These are phyloP conservation scores for Micractinium conductrix DNA, from an alignment of 139 green algal species.

Conservation along the genomic window DNA sequence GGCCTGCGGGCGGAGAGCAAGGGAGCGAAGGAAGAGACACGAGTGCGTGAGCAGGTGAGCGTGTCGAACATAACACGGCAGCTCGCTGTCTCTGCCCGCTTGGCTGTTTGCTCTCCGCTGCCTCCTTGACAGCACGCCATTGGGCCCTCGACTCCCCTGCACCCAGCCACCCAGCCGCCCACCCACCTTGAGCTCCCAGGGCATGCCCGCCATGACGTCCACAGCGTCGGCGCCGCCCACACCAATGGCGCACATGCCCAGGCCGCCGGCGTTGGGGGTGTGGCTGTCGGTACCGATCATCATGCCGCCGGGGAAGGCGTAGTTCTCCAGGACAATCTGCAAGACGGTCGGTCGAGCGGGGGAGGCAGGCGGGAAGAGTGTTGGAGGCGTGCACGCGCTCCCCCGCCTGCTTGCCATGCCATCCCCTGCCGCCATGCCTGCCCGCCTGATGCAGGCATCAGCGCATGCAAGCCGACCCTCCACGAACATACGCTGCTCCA, in stretches of 20 bases:
- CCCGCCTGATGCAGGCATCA: too few species aligned
- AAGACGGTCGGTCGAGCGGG: too few species aligned
- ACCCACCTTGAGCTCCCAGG: slow-evolving; percentile 97
- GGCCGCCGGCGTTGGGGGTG: slow-evolving; percentile 93
- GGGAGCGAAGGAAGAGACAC: too few species aligned
- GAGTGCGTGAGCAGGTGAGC: too few species aligned
- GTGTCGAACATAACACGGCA: too few species aligned
- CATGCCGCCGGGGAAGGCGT: slow-evolving; percentile 91
- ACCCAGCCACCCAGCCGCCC: background rate
- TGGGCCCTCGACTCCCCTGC: background rate
- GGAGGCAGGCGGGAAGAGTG: background rate
- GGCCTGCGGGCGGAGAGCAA: background rate
- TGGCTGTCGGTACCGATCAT: slow-evolving; percentile 98
- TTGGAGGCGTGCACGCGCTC: background rate
- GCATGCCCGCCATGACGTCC: slow-evolving; percentile 97
- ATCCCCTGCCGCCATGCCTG: too few species aligned
- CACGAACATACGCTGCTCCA: too few species aligned
- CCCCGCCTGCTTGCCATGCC: too few species aligned
- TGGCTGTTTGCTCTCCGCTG: too few species aligned
- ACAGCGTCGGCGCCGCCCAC: slow-evolving; percentile 95
- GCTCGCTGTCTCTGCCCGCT: too few species aligned
- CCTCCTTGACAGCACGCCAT: background rate
- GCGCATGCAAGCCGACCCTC: too few species aligned
- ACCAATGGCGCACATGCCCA: slow-evolving; percentile 91
- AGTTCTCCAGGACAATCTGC: slow-evolving; percentile 98